Evolutionary conservation across 331 rosid genomes (phyloP).

Genomic region (Pyracantha coccinea): DNA sequence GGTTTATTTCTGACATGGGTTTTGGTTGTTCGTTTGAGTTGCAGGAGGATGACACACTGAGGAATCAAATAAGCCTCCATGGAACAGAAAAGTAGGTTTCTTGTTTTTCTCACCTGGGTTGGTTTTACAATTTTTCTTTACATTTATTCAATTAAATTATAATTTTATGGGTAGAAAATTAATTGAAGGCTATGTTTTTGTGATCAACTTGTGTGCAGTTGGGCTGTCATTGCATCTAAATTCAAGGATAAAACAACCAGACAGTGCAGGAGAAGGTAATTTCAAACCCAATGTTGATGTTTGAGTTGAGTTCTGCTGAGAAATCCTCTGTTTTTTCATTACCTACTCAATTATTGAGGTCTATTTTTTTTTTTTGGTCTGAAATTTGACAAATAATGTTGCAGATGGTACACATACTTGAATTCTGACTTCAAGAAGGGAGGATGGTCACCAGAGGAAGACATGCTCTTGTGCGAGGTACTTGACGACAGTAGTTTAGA

Average conservation of each 20-base stretch:
- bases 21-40: conserved; percentile 19
- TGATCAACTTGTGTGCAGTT: conserved; percentile 38
- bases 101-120: background rate
- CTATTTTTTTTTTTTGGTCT: background rate
- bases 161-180: background rate
- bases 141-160: background rate
- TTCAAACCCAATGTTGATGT: conserved; percentile 12
- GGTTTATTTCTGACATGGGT: conserved; percentile 19
- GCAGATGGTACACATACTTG: conserved; percentile 97
- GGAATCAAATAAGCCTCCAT: conserved; percentile 70
- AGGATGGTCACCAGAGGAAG: conserved; percentile 99
- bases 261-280: conserved; percentile 95
- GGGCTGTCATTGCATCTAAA: conserved; percentile 95
- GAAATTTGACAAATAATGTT: conserved; percentile 11
- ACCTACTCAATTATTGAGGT: background rate
- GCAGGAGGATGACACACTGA: conserved; percentile 95
- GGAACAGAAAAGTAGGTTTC: conserved; percentile 85
- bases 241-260: conserved; percentile 97
- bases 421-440: conserved; percentile 99
- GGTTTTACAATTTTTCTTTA: background rate
- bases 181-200: conserved; percentile 5
- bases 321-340: background rate
- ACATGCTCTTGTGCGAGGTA: conserved; percentile 94
- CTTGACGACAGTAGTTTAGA: background rate
- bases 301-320: background rate